Percentiles rank a stretch among this genome's conserved stretches.
phyloP scores from a whole-genome alignment of 1,284 basidiomycete species.

The Sphaerobolus stellatus region DNA sequence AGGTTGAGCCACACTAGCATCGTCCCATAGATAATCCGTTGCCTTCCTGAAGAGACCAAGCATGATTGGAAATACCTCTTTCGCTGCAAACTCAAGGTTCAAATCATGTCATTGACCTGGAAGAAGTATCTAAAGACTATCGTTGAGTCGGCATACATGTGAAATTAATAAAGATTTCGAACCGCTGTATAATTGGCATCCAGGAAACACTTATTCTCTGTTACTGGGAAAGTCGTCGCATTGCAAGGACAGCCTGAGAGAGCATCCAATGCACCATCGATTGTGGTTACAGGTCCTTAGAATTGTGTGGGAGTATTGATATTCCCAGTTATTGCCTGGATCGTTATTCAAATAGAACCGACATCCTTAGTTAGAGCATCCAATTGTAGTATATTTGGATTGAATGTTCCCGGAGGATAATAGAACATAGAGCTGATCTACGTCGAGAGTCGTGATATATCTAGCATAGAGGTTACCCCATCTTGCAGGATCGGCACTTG shows the following conservation, averaged over 20 bases:
- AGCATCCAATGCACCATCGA: constrained; percentile 7
- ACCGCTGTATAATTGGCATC: no score
- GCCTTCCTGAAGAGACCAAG: background rate
- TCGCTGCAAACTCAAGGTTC: background rate
- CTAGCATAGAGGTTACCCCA: background rate
- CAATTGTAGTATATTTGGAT: constrained; percentile 3
- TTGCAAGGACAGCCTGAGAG: no score
- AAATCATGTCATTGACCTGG: background rate
- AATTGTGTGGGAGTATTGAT: background rate
- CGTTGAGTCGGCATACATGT: no score
- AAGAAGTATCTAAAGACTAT: background rate
- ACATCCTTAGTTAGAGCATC: constrained; percentile 7
- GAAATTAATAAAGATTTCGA: no score
- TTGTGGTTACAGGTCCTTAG: background rate
- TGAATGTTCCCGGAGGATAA: background rate
- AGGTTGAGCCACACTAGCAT: no score
- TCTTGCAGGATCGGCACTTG: background rate
- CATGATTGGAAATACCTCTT: background rate
- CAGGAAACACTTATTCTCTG: no score
- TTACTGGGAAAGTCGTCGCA: no score
- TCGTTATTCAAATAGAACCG: constrained; percentile 3
- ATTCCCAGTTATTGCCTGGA: background rate
- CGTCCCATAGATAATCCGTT: no score
- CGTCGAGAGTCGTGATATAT: constrained; percentile 5
- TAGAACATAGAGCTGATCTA: constrained; percentile 4